phyloP scores from a whole-genome alignment of 2,329 filamentous ascomycete genomes.

The Chalaropsis ovoidea region DNA sequence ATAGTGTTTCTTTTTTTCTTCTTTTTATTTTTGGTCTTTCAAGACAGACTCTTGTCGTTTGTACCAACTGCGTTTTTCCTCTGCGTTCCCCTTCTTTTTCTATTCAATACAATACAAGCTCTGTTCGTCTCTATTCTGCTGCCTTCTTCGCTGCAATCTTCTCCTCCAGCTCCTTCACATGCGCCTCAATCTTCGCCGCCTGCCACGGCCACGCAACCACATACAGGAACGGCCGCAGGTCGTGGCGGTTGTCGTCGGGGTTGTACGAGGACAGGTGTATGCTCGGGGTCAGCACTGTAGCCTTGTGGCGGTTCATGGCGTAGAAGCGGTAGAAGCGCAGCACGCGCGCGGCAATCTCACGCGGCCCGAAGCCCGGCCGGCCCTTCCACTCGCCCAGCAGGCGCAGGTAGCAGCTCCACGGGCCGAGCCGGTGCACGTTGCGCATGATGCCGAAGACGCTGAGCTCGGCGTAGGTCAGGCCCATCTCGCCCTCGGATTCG shows the following conservation, averaged over 20 bases:
- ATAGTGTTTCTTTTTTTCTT: neutral
- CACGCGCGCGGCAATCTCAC: constrained; percentile 38
- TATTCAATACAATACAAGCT: too few species aligned
- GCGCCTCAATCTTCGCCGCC: constrained; percentile 36
- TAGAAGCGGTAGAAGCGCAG: constrained; percentile 41
- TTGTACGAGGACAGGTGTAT: constrained; percentile 39
- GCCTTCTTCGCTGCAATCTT: constrained; percentile 27
- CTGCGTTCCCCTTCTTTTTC: neutral
- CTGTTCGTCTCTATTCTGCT: neutral
- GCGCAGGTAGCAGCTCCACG: constrained; percentile 35
- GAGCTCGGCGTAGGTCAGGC: constrained; percentile 36
- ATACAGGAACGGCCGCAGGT: constrained; percentile 37
- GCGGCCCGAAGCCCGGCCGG: constrained; percentile 30
- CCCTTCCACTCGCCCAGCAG: constrained; percentile 35
- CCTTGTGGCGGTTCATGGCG: constrained; percentile 55
- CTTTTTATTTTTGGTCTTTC: neutral
- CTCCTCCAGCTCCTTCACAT: constrained; percentile 32
- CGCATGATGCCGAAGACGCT: constrained; percentile 35
- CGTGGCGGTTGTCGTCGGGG: constrained; percentile 36
- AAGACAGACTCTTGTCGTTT: too few species aligned
- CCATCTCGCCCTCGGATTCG: constrained; percentile 36
- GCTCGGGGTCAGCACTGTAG: constrained; percentile 49
- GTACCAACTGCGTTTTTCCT: neutral
- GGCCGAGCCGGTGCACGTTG: constrained; percentile 37
- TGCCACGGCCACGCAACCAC: constrained; percentile 35